Percentiles rank a stretch among this genome's conserved stretches.
These are phyloP conservation scores for Phytopythium helicoides DNA, from an alignment of 352 stramenopile genomes.

Conservation along the genomic window DNA sequence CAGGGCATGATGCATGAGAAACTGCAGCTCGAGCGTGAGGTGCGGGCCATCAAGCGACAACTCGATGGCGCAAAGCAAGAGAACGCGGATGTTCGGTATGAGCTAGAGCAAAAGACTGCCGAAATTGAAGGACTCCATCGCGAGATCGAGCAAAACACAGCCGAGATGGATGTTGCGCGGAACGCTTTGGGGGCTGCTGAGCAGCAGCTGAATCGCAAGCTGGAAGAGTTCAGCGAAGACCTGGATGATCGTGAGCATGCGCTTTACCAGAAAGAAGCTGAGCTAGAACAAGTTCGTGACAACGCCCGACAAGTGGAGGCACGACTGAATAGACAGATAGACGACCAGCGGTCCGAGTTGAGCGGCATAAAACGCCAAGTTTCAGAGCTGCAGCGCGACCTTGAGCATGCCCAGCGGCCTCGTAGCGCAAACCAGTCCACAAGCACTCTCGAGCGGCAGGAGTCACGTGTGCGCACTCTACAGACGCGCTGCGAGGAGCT, in stretches of 20 bases:
- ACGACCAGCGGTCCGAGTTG: background rate
- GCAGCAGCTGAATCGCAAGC: slow-evolving; percentile 39
- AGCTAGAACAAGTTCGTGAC: slow-evolving; percentile 20
- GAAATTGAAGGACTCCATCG: slow-evolving; percentile 28
- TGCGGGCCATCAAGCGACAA: slow-evolving; percentile 30
- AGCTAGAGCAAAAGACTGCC: slow-evolving; percentile 18
- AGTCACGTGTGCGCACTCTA: slow-evolving; percentile 16
- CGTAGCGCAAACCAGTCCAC: background rate
- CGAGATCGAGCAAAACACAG: slow-evolving; percentile 36
- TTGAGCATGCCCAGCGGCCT: slow-evolving; percentile 3
- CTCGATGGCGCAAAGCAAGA: slow-evolving; percentile 13
- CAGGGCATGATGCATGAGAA: slow-evolving; percentile 50
- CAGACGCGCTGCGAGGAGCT: slow-evolving; percentile 30
- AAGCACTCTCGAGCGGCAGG: slow-evolving; percentile 1
- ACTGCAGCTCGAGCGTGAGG: slow-evolving; percentile 45
- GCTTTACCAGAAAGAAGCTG: slow-evolving; percentile 24
- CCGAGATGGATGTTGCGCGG: slow-evolving; percentile 38
- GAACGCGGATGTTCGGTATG: background rate
- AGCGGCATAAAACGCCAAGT: background rate
- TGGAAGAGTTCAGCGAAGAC: slow-evolving; percentile 37
- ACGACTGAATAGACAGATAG: background rate
- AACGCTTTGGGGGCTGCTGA: slow-evolving; percentile 37
- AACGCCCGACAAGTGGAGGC: background rate
- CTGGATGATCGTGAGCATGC: slow-evolving; percentile 25
- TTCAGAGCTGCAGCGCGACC: background rate